These are phyloP conservation scores for Rhodotorula sp. DNA, from an alignment of 1,284 basidiomycete genomes.

Conservation along the genomic window DNA sequence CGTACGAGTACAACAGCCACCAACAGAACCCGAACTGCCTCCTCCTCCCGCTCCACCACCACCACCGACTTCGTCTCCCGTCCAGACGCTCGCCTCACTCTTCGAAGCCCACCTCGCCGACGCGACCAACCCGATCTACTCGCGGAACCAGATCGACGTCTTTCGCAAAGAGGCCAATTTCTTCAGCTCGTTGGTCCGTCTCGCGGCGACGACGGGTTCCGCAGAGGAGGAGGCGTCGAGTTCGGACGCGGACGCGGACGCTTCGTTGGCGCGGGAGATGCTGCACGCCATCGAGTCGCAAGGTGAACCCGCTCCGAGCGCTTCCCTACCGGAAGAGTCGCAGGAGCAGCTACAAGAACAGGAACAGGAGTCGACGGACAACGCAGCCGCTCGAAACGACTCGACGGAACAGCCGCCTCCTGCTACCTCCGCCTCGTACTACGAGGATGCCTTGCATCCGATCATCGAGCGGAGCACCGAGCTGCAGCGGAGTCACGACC, in stretches of 20 bases:
- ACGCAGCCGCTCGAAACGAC: too few species aligned
- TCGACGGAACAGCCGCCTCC: too few species aligned
- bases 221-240: background rate
- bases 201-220: background rate
- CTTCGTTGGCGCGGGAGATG: background rate
- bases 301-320: background rate
- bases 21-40: background rate
- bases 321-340: background rate
- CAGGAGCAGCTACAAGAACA: too few species aligned
- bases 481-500: background rate
- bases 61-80: background rate
- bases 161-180: slow-evolving; percentile 8
- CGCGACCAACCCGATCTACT: slow-evolving; percentile 30
- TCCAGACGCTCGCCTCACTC: slow-evolving; percentile 5
- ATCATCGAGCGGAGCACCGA: background rate
- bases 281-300: background rate
- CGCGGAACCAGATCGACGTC: slow-evolving; percentile 23
- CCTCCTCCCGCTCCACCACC: background rate
- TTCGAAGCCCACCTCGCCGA: slow-evolving; percentile 22
- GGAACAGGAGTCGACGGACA: background rate
- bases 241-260: background rate
- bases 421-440: background rate
- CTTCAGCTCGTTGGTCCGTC: slow-evolving; percentile 8
- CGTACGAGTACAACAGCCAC: background rate
- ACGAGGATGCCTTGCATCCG: background rate